Percentiles rank a stretch among this genome's conserved stretches.
These are phyloP conservation scores for Nannochloris sp. DNA, from an alignment of 139 green algal genomes.

Conservation along the genomic window DNA sequence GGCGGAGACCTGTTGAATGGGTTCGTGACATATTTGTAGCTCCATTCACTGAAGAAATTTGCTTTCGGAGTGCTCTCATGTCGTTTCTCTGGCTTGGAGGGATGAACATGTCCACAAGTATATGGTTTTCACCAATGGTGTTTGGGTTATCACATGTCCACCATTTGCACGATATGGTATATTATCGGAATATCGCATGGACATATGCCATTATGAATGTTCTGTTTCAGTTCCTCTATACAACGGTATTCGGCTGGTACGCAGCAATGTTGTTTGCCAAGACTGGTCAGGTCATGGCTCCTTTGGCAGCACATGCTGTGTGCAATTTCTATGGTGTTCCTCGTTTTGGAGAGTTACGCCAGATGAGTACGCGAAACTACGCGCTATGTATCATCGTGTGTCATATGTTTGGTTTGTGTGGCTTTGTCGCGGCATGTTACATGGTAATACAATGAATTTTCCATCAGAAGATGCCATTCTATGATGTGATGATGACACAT, in stretches of 20 bases:
- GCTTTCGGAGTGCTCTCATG: constrained; percentile 68
- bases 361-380: neutral
- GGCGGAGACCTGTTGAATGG: neutral
- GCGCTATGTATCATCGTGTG: neutral
- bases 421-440: no score
- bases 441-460: no score
- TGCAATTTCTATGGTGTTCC: constrained; percentile 74
- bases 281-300: constrained; percentile 34
- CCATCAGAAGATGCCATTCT: no score
- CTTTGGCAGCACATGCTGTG: constrained; percentile 43
- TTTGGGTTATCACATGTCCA: constrained; percentile 74
- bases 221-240: constrained; percentile 46
- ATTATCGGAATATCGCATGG: constrained; percentile 4
- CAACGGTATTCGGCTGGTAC: constrained; percentile 61
- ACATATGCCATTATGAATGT: neutral
- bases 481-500: no score
- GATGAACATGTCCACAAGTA: neutral
- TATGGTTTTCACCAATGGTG: constrained; percentile 54
- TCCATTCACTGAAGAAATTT: constrained; percentile 71
- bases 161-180: constrained; percentile 51
- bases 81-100: constrained; percentile 36
- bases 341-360: neutral
- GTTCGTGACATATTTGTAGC: constrained; percentile 38
- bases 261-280: constrained; percentile 50
- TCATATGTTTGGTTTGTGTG: neutral